Evolutionary conservation across 1,139 yeast species (phyloP), one percentile per base, ranked within the genome.

Genomic region (Casaregolazyma lundiana): DNA sequence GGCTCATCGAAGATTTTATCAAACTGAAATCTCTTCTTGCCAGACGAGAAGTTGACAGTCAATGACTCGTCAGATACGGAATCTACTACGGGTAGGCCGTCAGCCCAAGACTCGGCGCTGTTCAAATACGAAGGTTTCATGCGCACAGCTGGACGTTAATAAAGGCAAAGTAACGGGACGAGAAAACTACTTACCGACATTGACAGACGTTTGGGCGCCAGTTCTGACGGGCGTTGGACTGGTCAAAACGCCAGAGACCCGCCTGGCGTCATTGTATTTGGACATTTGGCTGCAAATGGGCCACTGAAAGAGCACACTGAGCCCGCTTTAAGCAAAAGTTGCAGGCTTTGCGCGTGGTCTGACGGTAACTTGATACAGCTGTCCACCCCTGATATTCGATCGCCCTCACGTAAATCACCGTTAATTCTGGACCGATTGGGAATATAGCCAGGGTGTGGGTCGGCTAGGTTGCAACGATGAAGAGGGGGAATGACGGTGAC

Each of bases 1-100:
- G 46, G 13, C 9, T 50, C 53, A 16, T 50, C 55, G 29, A 58
- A 59, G 16, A 58, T 54, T 13, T 49, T 48, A 44, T 59, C 63
- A 45, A 50, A 59, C 15, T 46, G 42, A 37, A 53, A 59, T 20
- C 50, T 48, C 43, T 57, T 56, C 30, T 35, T 44, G 16, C 21
- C 29, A 7, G 21, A 26, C 5, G 39, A 35, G 15, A 35, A 24
- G 17, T 32, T 39, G 15, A 46, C 44, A 4, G 45, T 41, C 20
- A 46, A 21, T 4, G 38, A 24, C n/a, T 26, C 36, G 18, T 39
- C 39, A 15, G 47, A 35, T 2, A 37, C 34, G 7, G 32, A 19
- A n/a, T 43, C 38, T n/a, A 43, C 38, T n/a, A 42, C 41, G 3
- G 41, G 41, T 8, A 19, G 11, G 6, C 18, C n/a, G 4, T 13